A percentile compares a stretch with the other conserved stretches of the same genome.
These are phyloP conservation scores for Ammopiptanthus mongolicus DNA, from an alignment of 306 rosid species.

Conservation along the genomic window DNA sequence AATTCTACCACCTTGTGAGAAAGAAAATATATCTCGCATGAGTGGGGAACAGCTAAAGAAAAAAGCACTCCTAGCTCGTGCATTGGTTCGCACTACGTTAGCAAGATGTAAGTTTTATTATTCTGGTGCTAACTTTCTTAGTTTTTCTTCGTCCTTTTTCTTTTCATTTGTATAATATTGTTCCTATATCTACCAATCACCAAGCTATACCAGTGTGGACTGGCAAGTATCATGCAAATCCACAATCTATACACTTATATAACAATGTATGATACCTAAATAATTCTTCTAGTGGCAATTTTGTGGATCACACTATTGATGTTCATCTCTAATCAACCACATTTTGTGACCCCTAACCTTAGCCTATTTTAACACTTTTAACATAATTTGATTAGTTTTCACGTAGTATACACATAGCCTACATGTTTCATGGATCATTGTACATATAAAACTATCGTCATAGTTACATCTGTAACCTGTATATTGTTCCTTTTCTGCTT, in stretches of 20 bases:
- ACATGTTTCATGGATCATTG: constrained; percentile 7
- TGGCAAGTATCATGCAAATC: neutral
- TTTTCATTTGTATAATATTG: neutral
- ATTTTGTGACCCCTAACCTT: neutral
- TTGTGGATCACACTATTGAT: neutral
- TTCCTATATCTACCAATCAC: neutral
- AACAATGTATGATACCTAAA: neutral
- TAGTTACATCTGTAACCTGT: neutral
- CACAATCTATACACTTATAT: neutral
- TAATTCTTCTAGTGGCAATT: neutral
- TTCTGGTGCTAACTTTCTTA: neutral
- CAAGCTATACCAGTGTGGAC: neutral
- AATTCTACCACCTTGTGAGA: constrained; percentile 71
- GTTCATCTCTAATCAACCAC: constrained; percentile 11
- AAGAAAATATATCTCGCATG: constrained; percentile 46
- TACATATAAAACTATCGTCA: neutral
- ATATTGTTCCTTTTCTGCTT: neutral
- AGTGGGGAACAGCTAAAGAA: constrained; percentile 53
- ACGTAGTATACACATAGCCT: neutral
- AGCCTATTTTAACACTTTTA: neutral
- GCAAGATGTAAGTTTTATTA: constrained; percentile 67
- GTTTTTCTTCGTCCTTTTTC: neutral
- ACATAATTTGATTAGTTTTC: constrained; percentile 3
- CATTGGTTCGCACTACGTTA: constrained; percentile 76
- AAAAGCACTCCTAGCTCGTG: constrained; percentile 71